A percentile compares a stretch with the other conserved stretches of the same genome.
These are phyloP conservation scores for Actinomortierella wolfii DNA, from an alignment of 371 early-diverging fungal genomes.

Conservation along the genomic window DNA sequence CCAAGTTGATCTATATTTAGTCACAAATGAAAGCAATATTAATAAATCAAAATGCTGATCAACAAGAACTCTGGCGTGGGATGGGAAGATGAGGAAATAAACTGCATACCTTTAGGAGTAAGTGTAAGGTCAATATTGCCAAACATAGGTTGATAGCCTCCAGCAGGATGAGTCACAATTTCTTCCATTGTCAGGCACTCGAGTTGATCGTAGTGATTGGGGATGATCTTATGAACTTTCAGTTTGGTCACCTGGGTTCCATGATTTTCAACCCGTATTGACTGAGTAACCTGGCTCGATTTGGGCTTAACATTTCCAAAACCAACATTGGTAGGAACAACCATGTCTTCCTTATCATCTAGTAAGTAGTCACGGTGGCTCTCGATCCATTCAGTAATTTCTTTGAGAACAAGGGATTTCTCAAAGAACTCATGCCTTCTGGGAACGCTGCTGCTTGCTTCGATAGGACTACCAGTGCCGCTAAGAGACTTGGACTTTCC, in stretches of 20 bases:
- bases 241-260: conserved; percentile 27
- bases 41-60: neutral
- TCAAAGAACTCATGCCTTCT: conserved; percentile 38
- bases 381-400: conserved; percentile 39
- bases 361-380: conserved; percentile 34
- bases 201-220: conserved; percentile 29
- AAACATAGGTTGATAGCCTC: conserved; percentile 43
- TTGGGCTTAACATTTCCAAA: conserved; percentile 41
- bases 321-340: conserved; percentile 28
- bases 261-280: conserved; percentile 37
- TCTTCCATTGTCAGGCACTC: conserved; percentile 12
- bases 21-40: neutral
- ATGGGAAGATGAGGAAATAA: neutral
- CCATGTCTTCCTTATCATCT: conserved; percentile 26
- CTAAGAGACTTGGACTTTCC: conserved; percentile 33
- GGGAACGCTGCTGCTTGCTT: conserved; percentile 16
- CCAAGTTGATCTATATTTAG: conserved; percentile 25
- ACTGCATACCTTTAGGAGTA: conserved; percentile 22
- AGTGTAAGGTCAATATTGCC: conserved; percentile 31
- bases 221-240: conserved; percentile 28
- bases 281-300: conserved; percentile 15
- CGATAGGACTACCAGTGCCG: conserved; percentile 33
- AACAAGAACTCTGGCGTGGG: neutral
- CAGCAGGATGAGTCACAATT: conserved; percentile 34
- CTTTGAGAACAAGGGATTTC: conserved; percentile 32